Evolutionary conservation across 1,284 basidiomycete genomes (phyloP).

Genomic region (Moesziomyces globuligerus): DNA sequence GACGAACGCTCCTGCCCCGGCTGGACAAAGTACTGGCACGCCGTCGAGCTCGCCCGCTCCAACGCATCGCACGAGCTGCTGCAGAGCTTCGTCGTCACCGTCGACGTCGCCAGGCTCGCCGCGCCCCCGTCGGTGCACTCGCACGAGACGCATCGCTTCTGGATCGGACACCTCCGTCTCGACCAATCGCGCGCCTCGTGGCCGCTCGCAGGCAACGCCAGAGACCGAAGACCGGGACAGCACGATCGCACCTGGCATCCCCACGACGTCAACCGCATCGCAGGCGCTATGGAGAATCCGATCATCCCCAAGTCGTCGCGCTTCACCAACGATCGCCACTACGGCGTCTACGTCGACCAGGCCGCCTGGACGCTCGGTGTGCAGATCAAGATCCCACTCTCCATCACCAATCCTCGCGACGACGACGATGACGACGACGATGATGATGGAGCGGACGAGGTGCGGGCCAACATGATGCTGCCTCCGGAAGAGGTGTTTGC

Average conservation of each 20-base stretch:
- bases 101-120: conserved; percentile 17
- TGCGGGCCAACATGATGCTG: conserved; percentile 15
- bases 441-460: conserved; percentile 1
- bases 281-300: conserved; percentile 55
- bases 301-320: conserved; percentile 38
- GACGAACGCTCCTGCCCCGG: conserved; percentile 35
- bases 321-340: conserved; percentile 31
- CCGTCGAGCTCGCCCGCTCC: conserved; percentile 11
- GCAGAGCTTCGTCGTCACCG: conserved; percentile 36
- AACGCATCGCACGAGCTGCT: conserved; percentile 18
- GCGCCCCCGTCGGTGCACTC: background rate
- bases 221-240: conserved; percentile 21
- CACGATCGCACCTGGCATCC: conserved; percentile 44
- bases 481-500: conserved; percentile 49
- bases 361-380: conserved; percentile 44
- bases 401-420: conserved; percentile 41
- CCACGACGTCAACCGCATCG: conserved; percentile 47
- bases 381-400: conserved; percentile 40
- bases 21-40: conserved; percentile 35
- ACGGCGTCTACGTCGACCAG: conserved; percentile 45
- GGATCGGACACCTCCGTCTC: conserved; percentile 52
- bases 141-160: conserved; percentile 32
- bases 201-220: conserved; percentile 51
- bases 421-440: conserved; percentile 18
- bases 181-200: conserved; percentile 41